Evolutionary conservation across 805 yeast genomes (phyloP).

Genomic region (Barnettozyma pratensis): DNA sequence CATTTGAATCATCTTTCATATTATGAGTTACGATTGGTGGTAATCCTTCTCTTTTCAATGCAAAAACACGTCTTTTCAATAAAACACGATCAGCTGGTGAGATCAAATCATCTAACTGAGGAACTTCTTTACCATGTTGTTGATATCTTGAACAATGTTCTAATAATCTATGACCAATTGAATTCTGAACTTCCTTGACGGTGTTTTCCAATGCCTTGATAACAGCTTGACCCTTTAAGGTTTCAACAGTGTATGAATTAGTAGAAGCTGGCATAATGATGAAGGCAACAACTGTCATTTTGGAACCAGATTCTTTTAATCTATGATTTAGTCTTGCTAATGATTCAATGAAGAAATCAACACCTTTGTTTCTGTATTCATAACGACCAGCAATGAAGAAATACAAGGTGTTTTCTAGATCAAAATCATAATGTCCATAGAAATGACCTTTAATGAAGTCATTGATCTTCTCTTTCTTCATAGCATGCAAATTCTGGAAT

Average conservation of each 20-base stretch:
- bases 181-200: constrained; percentile 78
- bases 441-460: constrained; percentile 96
- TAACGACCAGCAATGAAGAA: constrained; percentile 97
- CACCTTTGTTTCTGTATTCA: constrained; percentile 95
- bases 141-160: constrained; percentile 82
- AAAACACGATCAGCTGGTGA: constrained; percentile 84
- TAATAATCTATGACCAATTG: constrained; percentile 81
- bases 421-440: constrained; percentile 94
- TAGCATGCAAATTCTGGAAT: constrained; percentile 93
- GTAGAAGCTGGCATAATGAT: constrained; percentile 97
- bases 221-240: constrained; percentile 94
- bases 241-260: constrained; percentile 91
- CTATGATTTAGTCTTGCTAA: constrained; percentile 88
- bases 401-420: constrained; percentile 87
- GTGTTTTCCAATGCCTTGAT: constrained; percentile 86
- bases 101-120: constrained; percentile 76
- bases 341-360: constrained; percentile 89
- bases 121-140: constrained; percentile 56
- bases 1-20: constrained; percentile 87
- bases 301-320: constrained; percentile 74
- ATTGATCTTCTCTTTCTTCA: constrained; percentile 84
- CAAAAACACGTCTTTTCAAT: constrained; percentile 87
- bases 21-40: constrained; percentile 98
- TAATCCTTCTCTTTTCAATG: constrained; percentile 79
- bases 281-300: constrained; percentile 92